These are phyloP conservation scores for Termitomyces sp. DNA, from an alignment of 768 basidiomycete genomes.

Conservation along the genomic window DNA sequence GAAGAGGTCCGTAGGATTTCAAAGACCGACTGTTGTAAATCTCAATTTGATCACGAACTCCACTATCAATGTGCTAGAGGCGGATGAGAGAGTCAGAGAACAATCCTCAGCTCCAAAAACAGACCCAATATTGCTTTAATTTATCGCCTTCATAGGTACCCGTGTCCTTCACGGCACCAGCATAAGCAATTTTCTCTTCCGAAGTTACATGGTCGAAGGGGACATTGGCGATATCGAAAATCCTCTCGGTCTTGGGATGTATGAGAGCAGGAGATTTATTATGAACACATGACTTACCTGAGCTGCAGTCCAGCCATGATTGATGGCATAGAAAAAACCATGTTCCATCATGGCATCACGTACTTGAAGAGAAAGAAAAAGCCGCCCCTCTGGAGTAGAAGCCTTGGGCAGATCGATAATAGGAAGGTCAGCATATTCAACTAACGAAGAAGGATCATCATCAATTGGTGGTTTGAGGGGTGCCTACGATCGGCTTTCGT, in stretches of 20 bases:
- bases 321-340: slow-evolving; percentile 47
- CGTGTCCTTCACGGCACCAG: slow-evolving; percentile 26
- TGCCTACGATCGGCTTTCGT: slow-evolving; percentile 1
- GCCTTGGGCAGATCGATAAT: slow-evolving; percentile 47
- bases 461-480: no score
- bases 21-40: slow-evolving; percentile 53
- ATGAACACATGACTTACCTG: slow-evolving; percentile 32
- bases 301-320: slow-evolving; percentile 38
- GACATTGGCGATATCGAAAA: slow-evolving; percentile 40
- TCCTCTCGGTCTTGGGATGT: slow-evolving; percentile 27
- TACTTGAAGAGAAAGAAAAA: slow-evolving; percentile 34
- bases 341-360: slow-evolving; percentile 38
- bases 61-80: slow-evolving; percentile 53
- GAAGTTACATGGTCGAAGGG: slow-evolving; percentile 31
- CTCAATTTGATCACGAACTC: slow-evolving; percentile 61
- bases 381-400: slow-evolving; percentile 32
- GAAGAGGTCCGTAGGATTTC: neutral
- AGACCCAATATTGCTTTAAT: slow-evolving; percentile 9
- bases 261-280: neutral
- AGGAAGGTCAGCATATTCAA: slow-evolving; percentile 43
- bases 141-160: slow-evolving; percentile 38
- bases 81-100: neutral
- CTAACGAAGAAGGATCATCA: no score
- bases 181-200: slow-evolving; percentile 36
- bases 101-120: neutral